These are phyloP conservation scores for Rhodotorula paludigena DNA, from an alignment of 768 basidiomycete genomes.

Conservation along the genomic window DNA sequence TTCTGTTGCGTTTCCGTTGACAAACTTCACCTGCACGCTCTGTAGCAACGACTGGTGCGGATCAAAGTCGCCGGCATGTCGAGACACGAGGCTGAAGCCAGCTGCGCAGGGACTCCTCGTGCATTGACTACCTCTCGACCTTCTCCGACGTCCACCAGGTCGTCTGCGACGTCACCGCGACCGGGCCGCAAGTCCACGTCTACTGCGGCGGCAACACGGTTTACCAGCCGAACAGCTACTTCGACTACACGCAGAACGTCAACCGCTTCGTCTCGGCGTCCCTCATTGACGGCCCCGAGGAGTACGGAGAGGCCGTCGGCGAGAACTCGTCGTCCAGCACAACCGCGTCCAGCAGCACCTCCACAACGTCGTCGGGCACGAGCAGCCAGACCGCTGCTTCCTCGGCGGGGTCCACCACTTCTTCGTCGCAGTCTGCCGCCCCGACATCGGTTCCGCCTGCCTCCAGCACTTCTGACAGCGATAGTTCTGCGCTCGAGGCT, in stretches of 20 bases:
- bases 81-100: too few relatives aligned
- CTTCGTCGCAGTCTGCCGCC: too few relatives aligned
- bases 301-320: background rate
- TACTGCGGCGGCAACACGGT: slow-evolving; percentile 24
- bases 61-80: too few relatives aligned
- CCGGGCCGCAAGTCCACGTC: background rate
- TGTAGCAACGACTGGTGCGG: background rate
- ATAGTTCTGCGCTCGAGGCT: too few relatives aligned
- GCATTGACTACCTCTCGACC: slow-evolving; percentile 17
- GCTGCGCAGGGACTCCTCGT: slow-evolving; percentile 5
- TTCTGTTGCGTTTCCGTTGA: too few relatives aligned
- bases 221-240: slow-evolving; percentile 4
- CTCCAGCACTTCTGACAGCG: too few relatives aligned
- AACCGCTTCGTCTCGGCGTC: slow-evolving; percentile 17
- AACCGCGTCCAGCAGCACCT: background rate
- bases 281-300: background rate
- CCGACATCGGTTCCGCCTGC: too few relatives aligned
- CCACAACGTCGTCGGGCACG: background rate
- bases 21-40: background rate
- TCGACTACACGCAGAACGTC: slow-evolving; percentile 13
- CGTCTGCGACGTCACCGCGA: slow-evolving; percentile 11
- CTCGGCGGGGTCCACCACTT: background rate
- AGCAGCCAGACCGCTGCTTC: background rate
- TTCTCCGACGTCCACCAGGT: slow-evolving; percentile 17
- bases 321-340: background rate